phyloP scores from a whole-genome alignment of 2,329 filamentous ascomycete species.

The Eutypa lata region DNA sequence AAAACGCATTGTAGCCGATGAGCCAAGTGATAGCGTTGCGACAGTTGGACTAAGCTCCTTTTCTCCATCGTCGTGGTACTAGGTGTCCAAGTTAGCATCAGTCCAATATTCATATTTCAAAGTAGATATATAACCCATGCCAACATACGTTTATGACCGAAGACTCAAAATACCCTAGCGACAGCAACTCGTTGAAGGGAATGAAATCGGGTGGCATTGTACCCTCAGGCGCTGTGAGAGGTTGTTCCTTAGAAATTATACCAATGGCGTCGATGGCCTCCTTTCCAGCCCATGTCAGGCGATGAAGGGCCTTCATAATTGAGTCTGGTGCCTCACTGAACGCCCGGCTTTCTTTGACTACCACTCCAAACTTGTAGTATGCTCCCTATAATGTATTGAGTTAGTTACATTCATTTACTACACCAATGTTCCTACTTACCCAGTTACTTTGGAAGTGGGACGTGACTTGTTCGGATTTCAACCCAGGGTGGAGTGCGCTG shows the following conservation, averaged over 20 bases:
- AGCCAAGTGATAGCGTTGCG: constrained; percentile 59
- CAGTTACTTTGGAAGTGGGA: constrained; percentile 54
- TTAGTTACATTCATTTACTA: constrained; percentile 14
- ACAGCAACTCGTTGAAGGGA: constrained; percentile 62
- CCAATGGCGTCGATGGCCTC: constrained; percentile 32
- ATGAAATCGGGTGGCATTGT: constrained; percentile 25
- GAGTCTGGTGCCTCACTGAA: constrained; percentile 47
- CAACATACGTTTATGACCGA: constrained; percentile 52
- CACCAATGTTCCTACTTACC: constrained; percentile 27
- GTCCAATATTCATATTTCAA: not conserved
- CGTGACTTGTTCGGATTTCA: constrained; percentile 40
- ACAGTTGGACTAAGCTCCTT: constrained; percentile 59
- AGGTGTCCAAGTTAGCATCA: not conserved
- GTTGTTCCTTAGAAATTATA: constrained; percentile 7
- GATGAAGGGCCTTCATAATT: constrained; percentile 48
- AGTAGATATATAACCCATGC: not conserved
- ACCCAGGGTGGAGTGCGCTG: constrained; percentile 29
- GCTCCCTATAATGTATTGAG: constrained; percentile 46
- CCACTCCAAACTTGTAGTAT: constrained; percentile 63
- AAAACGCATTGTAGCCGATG: constrained; percentile 55
- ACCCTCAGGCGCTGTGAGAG: not conserved
- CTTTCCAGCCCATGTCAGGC: constrained; percentile 54
- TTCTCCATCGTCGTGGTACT: constrained; percentile 68
- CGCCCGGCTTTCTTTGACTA: constrained; percentile 42
- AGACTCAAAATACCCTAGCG: constrained; percentile 59